Conservation (phyloP, 495 filamentous ascomycete species). For the Chlorociboria aeruginascens region DNA sequence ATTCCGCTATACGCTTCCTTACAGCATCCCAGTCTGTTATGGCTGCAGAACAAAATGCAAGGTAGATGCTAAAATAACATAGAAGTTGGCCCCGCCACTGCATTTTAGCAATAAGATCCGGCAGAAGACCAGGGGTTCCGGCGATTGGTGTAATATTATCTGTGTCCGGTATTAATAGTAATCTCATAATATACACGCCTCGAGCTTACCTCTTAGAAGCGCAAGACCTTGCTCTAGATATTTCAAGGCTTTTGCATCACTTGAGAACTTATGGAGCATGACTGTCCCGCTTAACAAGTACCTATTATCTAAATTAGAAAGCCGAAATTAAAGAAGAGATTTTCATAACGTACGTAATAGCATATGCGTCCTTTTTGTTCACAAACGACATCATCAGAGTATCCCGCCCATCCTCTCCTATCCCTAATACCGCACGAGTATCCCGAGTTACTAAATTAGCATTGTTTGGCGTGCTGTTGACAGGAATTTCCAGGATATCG, state of each 20-base stretch:
- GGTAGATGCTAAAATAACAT: constrained; percentile 34
- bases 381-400: constrained; percentile 36
- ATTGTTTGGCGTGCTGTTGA: constrained; percentile 58
- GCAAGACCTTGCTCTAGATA: constrained; percentile 48
- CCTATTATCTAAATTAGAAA: constrained; percentile 3
- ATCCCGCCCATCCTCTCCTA: constrained; percentile 31
- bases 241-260: constrained; percentile 55
- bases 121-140: constrained; percentile 23
- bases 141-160: background rate
- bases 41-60: constrained; percentile 33
- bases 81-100: constrained; percentile 31
- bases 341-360: constrained; percentile 30
- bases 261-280: constrained; percentile 46
- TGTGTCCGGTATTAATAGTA: background rate
- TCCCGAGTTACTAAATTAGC: constrained; percentile 56
- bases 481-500: constrained; percentile 63
- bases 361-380: constrained; percentile 34
- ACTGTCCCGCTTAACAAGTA: constrained; percentile 63
- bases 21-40: constrained; percentile 33
- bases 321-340: background rate
- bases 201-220: too few relatives aligned
- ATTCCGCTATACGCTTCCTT: constrained; percentile 27
- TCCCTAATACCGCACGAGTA: constrained; percentile 37
- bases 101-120: constrained; percentile 30
- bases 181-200: background rate